Evolutionary conservation across 2,329 filamentous ascomycete genomes (phyloP).

Genomic region (Xylariaceae sp.): DNA sequence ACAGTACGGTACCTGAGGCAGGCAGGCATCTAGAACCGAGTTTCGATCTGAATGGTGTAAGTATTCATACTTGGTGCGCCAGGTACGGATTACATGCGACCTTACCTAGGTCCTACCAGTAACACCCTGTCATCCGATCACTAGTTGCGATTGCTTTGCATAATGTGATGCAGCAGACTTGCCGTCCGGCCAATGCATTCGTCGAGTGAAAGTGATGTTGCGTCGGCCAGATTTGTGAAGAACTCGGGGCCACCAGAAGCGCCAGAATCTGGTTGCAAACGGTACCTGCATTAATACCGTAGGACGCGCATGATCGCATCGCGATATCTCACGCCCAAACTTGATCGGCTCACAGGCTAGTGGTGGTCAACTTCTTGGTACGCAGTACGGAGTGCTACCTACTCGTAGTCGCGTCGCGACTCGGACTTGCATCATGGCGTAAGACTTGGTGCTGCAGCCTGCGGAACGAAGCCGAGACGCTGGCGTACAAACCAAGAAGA

Average conservation of each 20-base stretch:
- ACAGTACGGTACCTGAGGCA: not conserved
- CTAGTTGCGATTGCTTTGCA: not conserved
- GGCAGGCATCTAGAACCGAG: not conserved
- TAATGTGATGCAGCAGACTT: not conserved
- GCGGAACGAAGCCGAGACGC: conserved; percentile 11
- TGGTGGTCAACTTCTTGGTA: not conserved
- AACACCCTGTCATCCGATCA: not conserved
- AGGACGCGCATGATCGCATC: not conserved
- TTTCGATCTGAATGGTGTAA: not conserved
- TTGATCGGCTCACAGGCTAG: not conserved
- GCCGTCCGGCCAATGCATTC: not conserved
- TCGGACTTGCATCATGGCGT: conserved; percentile 13
- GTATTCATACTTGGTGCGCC: not conserved
- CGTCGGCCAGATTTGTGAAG: not conserved
- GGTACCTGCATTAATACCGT: not conserved
- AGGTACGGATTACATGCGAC: too few relatives aligned
- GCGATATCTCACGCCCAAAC: not conserved
- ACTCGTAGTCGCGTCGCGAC: conserved; percentile 4
- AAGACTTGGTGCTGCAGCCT: conserved; percentile 12
- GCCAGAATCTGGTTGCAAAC: not conserved
- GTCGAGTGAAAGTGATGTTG: not conserved
- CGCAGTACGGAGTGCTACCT: too few relatives aligned
- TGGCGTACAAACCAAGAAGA: conserved; percentile 3
- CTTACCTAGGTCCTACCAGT: not conserved
- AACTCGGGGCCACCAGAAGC: not conserved